phyloP scores from a whole-genome alignment of 2,329 filamentous ascomycete species.

The Tolypocladium sp. region DNA sequence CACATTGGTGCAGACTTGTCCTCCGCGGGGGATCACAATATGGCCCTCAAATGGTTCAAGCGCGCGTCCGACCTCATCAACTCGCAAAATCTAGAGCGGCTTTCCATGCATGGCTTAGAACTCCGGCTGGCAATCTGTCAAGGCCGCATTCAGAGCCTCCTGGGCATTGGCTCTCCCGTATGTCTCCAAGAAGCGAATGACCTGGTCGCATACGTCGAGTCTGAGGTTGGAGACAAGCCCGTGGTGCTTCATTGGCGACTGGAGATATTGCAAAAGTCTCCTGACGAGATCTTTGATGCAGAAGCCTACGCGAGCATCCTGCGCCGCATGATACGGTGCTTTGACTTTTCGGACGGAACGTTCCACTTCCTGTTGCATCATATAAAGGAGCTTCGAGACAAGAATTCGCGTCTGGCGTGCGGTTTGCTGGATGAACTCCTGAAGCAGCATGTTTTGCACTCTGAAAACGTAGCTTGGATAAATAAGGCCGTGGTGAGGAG shows the following conservation, averaged over 20 bases:
- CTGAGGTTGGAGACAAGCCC: conserved; percentile 54
- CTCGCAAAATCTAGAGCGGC: conserved; percentile 39
- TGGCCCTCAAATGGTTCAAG: conserved; percentile 65
- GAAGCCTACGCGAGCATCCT: conserved; percentile 44
- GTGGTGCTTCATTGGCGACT: conserved; percentile 60
- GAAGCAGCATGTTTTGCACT: conserved; percentile 39
- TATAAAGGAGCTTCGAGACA: conserved; percentile 53
- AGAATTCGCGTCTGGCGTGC: conserved; percentile 37
- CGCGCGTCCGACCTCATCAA: conserved; percentile 54
- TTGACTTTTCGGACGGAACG: conserved; percentile 51
- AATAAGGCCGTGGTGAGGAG: conserved; percentile 61
- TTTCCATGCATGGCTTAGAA: conserved; percentile 53
- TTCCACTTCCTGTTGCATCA: conserved; percentile 61
- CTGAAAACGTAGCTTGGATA: conserved; percentile 47
- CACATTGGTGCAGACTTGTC: conserved; percentile 59
- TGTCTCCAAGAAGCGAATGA: conserved; percentile 42
- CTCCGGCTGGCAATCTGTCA: conserved; percentile 60
- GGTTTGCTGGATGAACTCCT: conserved; percentile 57
- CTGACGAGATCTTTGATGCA: conserved; percentile 37
- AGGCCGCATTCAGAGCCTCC: conserved; percentile 44
- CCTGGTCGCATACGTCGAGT: conserved; percentile 52
- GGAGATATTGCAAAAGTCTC: conserved; percentile 48
- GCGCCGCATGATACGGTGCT: conserved; percentile 48
- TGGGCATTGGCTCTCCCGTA: conserved; percentile 36
- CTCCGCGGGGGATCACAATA: conserved; percentile 37